Evolutionary conservation across 2,329 filamentous ascomycete species (phyloP), one percentile per base, ranked within the genome.

Genomic region (Stemphylium beticola): DNA sequence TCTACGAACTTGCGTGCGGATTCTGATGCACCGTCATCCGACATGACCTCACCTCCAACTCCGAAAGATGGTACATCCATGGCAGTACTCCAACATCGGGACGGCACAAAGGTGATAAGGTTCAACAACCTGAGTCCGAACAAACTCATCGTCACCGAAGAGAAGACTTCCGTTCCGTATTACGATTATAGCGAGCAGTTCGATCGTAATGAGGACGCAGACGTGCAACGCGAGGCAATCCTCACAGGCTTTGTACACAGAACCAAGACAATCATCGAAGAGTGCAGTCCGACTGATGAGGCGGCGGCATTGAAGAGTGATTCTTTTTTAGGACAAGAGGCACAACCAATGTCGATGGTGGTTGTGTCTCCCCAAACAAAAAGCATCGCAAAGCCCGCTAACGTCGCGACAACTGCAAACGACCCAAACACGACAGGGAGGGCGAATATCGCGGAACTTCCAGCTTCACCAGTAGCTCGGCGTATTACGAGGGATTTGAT

Each of bases 31-130:
- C 75, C 76, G 12, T 80, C 78, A 1, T 80, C 78, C 2, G 78
- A 80, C 53, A 71, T 75, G 38, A 71, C 76, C 32, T 77, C 74
- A 1, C 78, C 78, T 15, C 73, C 76, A 20, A 81, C 79, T 7
- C 78, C 79, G 0, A 73, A 71, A 43, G 73, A 78, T 55, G 61
- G 67, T 12, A 68, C 62, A 14, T 67, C 72, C 9, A 68, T 76
- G 38, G 73, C 76, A 50, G 73, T 74, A 5, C 49, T 66, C 18
- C 39, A 64, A n/a, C 60, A 56, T 37, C 51, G 56, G 11, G 58
- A 60, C 34, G 57, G 51, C 29, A 63, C 49, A 10, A 29, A 57
- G 12, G 33, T 64, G 48, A 66, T 75, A n/a, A 71, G 69, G 32
- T 71, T 71, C 49, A 62, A 69, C 14, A 68, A 70, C 15, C 70